Evolutionary conservation across 2,329 filamentous ascomycete species (phyloP).

Genomic region (Epichloe aotearoae): DNA sequence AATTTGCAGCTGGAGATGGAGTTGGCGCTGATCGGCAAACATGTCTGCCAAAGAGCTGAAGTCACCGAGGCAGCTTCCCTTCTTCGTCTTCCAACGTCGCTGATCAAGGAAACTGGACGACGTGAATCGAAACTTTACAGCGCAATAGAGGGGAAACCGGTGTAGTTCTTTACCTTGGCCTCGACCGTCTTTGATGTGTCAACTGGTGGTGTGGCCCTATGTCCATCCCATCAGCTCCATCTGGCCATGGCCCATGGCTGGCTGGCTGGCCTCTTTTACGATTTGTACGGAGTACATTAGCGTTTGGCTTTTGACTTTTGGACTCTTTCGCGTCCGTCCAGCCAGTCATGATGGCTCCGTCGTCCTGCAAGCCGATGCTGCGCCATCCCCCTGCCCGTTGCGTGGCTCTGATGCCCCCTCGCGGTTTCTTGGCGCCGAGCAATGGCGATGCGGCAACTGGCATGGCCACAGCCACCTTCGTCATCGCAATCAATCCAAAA

Average conservation of each 20-base stretch:
- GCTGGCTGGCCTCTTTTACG: neutral
- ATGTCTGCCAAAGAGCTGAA: no score
- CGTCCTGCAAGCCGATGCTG: no score
- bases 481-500: neutral
- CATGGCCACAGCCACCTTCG: neutral
- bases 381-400: neutral
- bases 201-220: neutral
- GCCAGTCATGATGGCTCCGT: no score
- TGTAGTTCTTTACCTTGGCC: neutral
- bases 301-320: neutral
- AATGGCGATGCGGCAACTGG: neutral
- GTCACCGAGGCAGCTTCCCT: neutral
- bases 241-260: neutral
- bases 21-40: neutral
- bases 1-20: neutral
- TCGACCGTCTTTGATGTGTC: neutral
- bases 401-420: neutral
- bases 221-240: neutral
- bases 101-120: no score
- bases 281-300: neutral
- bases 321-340: neutral
- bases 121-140: no score
- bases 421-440: neutral
- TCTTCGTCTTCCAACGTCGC: no score
- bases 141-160: no score